Conservation (phyloP, 2,329 filamentous ascomycete genomes). For the Thermoascus crustaceus region DNA sequence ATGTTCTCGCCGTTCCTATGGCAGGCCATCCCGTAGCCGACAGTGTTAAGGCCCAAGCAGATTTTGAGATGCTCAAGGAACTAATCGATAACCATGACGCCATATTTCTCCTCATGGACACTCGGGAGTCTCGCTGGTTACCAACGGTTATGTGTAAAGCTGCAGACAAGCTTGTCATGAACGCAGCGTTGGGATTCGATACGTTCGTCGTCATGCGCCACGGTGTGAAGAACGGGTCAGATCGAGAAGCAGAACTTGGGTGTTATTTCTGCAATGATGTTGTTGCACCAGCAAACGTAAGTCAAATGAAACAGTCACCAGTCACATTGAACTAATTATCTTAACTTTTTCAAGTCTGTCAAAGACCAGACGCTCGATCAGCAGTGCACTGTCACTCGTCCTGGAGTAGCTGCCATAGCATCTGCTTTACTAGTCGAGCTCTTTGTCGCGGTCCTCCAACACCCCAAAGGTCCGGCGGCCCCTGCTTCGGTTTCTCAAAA, state of each 20-base stretch:
- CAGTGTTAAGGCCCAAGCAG: conserved; percentile 56
- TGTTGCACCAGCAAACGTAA: conserved; percentile 84
- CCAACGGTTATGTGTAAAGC: conserved; percentile 95
- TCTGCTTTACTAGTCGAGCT: conserved; percentile 87
- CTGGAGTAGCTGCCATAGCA: conserved; percentile 84
- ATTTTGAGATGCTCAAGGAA: conserved; percentile 66
- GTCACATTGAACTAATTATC: conserved; percentile 9
- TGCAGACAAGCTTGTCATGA: conserved; percentile 88
- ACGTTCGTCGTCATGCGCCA: conserved; percentile 97
- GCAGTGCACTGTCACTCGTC: conserved; percentile 93
- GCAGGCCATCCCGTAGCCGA: conserved; percentile 81
- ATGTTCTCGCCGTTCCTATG: conserved; percentile 87
- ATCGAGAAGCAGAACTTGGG: conserved; percentile 62
- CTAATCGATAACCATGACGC: conserved; percentile 81
- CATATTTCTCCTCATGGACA: conserved; percentile 96
- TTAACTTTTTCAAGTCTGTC: conserved; percentile 55
- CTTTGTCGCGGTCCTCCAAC: conserved; percentile 78
- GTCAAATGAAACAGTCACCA: conserved; percentile 25
- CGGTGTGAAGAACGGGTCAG: conserved; percentile 55
- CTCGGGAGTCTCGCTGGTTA: conserved; percentile 86
- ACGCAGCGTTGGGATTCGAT: conserved; percentile 91
- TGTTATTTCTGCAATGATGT: conserved; percentile 99
- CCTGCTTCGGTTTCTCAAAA: conserved; percentile 26
- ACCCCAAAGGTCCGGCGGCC: conserved; percentile 50
- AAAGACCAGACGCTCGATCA: conserved; percentile 95